A percentile compares a stretch with the other conserved stretches of the same genome.
Conservation (phyloP, 495 filamentous ascomycete species). For the Penicillium pulvis region DNA sequence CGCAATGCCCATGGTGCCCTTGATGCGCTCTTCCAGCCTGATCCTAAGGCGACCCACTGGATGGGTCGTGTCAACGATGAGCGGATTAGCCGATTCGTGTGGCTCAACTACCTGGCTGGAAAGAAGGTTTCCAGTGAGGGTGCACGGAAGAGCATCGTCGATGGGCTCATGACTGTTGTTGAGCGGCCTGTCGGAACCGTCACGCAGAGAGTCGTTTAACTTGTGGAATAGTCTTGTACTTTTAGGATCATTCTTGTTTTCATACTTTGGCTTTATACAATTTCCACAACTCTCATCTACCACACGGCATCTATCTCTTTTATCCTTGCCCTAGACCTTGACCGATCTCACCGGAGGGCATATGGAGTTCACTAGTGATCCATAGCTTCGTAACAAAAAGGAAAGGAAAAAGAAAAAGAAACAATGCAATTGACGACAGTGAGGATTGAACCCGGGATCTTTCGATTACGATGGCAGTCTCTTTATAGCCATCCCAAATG, state of each 20-base stretch:
- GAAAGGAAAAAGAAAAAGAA: too few relatives aligned
- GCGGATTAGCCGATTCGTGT: constrained; percentile 76
- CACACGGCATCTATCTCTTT: neutral
- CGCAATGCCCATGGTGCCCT: constrained; percentile 67
- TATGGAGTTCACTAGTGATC: too few relatives aligned
- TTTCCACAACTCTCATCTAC: neutral
- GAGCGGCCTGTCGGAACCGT: constrained; percentile 88
- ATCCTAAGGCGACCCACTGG: constrained; percentile 40
- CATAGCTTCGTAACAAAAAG: too few relatives aligned
- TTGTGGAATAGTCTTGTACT: constrained; percentile 21
- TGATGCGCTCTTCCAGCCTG: constrained; percentile 67
- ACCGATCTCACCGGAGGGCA: neutral
- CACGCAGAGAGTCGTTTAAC: constrained; percentile 62
- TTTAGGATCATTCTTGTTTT: constrained; percentile 1
- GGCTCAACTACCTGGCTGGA: constrained; percentile 88
- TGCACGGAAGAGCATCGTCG: constrained; percentile 77
- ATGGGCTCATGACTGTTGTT: constrained; percentile 85
- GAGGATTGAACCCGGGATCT: too few relatives aligned
- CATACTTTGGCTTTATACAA: constrained; percentile 7
- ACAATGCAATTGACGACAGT: too few relatives aligned
- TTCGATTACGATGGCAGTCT: too few relatives aligned
- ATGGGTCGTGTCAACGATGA: constrained; percentile 76
- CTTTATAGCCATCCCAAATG: too few relatives aligned
- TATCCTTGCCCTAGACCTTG: neutral
- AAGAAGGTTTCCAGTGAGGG: constrained; percentile 84